phyloP scores from a whole-genome alignment of 1,139 yeast species.

The Lodderomyces orthopsilosis region DNA sequence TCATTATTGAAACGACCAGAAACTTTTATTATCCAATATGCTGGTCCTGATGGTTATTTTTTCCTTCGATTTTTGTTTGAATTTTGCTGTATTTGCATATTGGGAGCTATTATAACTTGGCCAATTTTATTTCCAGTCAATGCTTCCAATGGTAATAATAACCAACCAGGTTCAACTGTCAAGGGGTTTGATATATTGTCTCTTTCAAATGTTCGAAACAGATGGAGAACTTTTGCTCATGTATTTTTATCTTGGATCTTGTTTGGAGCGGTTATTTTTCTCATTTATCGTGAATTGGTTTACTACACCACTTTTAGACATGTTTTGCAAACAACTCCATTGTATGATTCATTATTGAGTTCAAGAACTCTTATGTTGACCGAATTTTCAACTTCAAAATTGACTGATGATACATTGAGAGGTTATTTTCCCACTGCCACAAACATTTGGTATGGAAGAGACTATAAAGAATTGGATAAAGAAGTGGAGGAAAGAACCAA shows the following conservation, averaged over 20 bases:
- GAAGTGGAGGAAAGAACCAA: slow-evolving; percentile 56
- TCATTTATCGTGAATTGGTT: slow-evolving; percentile 68
- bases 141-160: slow-evolving; percentile 67
- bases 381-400: slow-evolving; percentile 51
- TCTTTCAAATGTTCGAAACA: slow-evolving; percentile 59
- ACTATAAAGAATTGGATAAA: slow-evolving; percentile 50
- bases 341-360: slow-evolving; percentile 62
- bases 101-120: slow-evolving; percentile 66
- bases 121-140: slow-evolving; percentile 85
- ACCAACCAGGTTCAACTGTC: slow-evolving; percentile 25
- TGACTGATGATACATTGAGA: slow-evolving; percentile 52
- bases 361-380: slow-evolving; percentile 68
- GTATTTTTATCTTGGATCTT: slow-evolving; percentile 68
- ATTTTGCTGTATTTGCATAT: slow-evolving; percentile 52
- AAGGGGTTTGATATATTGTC: slow-evolving; percentile 59
- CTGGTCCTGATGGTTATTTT: slow-evolving; percentile 88
- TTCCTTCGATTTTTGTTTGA: slow-evolving; percentile 75
- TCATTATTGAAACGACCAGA: slow-evolving; percentile 56
- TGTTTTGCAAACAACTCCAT: slow-evolving; percentile 66
- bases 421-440: slow-evolving; percentile 59
- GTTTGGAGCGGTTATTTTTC: slow-evolving; percentile 57
- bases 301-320: slow-evolving; percentile 68
- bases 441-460: slow-evolving; percentile 63
- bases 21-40: slow-evolving; percentile 67
- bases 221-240: slow-evolving; percentile 67